A percentile compares a stretch with the other conserved stretches of the same genome.
Evolutionary conservation across 2,329 filamentous ascomycete genomes (phyloP).

Genomic region (Cytospora mali): DNA sequence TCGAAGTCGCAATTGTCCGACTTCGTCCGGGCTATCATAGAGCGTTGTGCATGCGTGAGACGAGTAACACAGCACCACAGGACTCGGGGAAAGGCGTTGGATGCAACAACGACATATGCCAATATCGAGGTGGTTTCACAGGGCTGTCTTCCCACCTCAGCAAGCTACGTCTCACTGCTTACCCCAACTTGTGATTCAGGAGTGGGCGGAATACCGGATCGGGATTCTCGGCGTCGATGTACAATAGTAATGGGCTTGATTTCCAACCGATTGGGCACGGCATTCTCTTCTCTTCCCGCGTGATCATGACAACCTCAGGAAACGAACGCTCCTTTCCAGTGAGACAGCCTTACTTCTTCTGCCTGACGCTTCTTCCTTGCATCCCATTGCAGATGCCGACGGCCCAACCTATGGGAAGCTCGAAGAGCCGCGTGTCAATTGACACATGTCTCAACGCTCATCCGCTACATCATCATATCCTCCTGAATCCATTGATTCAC

Average conservation of each 20-base stretch:
- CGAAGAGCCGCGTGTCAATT: constrained; percentile 18
- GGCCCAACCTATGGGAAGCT: constrained; percentile 8
- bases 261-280: constrained; percentile 14
- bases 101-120: constrained; percentile 19
- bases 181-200: background rate
- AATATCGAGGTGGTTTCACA: constrained; percentile 4
- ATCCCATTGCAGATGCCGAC: background rate
- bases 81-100: constrained; percentile 10
- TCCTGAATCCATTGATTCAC: background rate
- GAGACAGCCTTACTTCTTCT: constrained; percentile 15
- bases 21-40: background rate
- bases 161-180: background rate
- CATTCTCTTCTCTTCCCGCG: constrained; percentile 4
- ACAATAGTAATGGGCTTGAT: background rate
- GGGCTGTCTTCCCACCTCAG: background rate
- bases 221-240: constrained; percentile 1
- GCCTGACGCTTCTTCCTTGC: background rate
- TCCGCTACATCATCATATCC: background rate
- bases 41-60: background rate
- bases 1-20: background rate
- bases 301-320: background rate
- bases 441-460: constrained; percentile 16
- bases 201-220: constrained; percentile 5
- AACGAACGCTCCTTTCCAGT: constrained; percentile 1
- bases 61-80: constrained; percentile 6